phyloP scores from a whole-genome alignment of 2,329 filamentous ascomycete species.

The Pseudogymnoascus sp. region DNA sequence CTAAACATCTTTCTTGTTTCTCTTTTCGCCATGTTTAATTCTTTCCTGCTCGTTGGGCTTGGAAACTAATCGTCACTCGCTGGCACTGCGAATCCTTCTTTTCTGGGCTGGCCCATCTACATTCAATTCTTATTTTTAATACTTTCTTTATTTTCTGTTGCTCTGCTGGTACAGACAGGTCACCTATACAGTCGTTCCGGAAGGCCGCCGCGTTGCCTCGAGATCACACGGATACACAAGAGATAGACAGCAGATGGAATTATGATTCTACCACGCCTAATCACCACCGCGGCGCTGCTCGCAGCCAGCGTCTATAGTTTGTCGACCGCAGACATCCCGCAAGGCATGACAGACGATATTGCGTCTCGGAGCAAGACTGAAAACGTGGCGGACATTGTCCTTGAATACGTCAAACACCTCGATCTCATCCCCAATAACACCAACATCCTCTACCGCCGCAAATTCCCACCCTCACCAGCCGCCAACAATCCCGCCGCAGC shows the following conservation, averaged over 20 bases:
- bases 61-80: conserved; percentile 1
- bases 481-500: neutral
- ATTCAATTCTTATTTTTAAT: conserved; percentile 3
- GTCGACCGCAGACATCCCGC: neutral
- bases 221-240: neutral
- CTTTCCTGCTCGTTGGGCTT: conserved; percentile 2
- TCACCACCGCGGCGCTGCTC: conserved; percentile 2
- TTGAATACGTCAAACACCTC: conserved; percentile 1
- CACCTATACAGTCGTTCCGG: neutral
- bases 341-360: neutral
- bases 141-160: neutral
- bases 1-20: conserved; percentile 2
- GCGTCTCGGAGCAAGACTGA: neutral
- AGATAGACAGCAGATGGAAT: neutral
- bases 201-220: neutral
- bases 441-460: neutral
- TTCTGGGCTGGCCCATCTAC: conserved; percentile 7
- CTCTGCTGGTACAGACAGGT: neutral
- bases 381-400: neutral
- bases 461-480: neutral
- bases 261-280: conserved; percentile 2
- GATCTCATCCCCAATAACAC: neutral
- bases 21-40: conserved; percentile 6
- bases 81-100: neutral
- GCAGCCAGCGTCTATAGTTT: neutral